Evolutionary conservation across 495 filamentous ascomycete species (phyloP).

Genomic region (Hyaloscypha bicolor): DNA sequence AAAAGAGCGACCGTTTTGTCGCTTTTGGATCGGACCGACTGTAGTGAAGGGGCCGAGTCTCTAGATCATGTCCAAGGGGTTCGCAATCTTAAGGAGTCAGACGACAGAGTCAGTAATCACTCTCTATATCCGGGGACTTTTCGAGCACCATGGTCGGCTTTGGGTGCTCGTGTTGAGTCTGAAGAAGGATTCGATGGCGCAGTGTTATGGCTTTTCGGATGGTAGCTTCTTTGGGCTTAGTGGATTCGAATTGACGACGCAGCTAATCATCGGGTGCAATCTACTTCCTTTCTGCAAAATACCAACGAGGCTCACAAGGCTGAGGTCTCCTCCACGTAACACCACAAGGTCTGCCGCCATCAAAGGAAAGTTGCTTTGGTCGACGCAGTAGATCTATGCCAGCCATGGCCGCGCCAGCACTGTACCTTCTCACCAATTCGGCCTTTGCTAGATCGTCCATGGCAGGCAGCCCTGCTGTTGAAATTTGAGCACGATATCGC

Average conservation of each 20-base stretch:
- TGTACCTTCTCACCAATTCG: background rate
- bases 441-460: too few relatives aligned
- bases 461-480: background rate
- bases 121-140: background rate
- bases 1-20: too few relatives aligned
- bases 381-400: background rate
- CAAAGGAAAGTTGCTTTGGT: background rate
- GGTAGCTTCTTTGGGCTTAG: background rate
- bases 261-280: background rate
- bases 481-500: background rate
- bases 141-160: background rate
- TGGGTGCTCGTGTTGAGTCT: background rate
- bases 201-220: background rate
- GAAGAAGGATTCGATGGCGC: background rate
- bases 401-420: background rate
- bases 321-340: background rate
- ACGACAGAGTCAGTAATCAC: background rate
- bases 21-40: too few relatives aligned
- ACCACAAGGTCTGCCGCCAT: background rate
- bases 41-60: background rate
- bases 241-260: background rate
- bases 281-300: background rate
- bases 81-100: background rate
- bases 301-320: too few relatives aligned
- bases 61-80: background rate